Percentiles rank a stretch among this genome's conserved stretches.
phyloP scores from a whole-genome alignment of 768 basidiomycete species.

The Hortiboletus flavorubellus region DNA sequence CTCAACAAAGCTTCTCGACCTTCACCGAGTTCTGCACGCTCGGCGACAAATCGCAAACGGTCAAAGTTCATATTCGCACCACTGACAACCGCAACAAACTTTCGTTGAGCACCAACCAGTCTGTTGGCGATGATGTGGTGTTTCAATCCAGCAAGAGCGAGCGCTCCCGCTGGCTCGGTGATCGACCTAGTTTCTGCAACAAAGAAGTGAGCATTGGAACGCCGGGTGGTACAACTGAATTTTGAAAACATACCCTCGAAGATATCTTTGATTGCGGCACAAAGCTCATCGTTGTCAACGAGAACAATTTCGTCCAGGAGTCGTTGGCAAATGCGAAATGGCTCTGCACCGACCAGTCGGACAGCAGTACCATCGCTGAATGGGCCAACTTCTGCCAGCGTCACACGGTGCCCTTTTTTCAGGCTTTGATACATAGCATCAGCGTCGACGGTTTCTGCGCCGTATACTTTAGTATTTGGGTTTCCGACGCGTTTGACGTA shows the following conservation, averaged over 20 bases:
- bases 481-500: slow-evolving; percentile 92
- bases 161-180: slow-evolving; percentile 94
- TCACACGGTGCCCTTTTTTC: slow-evolving; percentile 75
- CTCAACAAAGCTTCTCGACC: slow-evolving; percentile 90
- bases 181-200: slow-evolving; percentile 81
- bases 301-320: slow-evolving; percentile 80
- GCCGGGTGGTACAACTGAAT: neutral
- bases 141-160: slow-evolving; percentile 90
- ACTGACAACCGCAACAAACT: slow-evolving; percentile 88
- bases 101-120: slow-evolving; percentile 78
- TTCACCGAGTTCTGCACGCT: slow-evolving; percentile 96
- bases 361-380: slow-evolving; percentile 99
- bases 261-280: slow-evolving; percentile 98
- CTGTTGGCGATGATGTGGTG: slow-evolving; percentile 78
- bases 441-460: slow-evolving; percentile 93
- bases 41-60: slow-evolving; percentile 94
- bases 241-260: slow-evolving; percentile 72
- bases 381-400: slow-evolving; percentile 86
- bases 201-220: neutral
- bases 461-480: slow-evolving; percentile 76
- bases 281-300: slow-evolving; percentile 94
- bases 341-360: slow-evolving; percentile 90
- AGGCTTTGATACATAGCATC: slow-evolving; percentile 92
- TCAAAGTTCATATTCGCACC: slow-evolving; percentile 99
- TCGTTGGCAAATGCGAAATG: slow-evolving; percentile 87